phyloP scores from a whole-genome alignment of 495 filamentous ascomycete species.

The Xylaria scruposa region DNA sequence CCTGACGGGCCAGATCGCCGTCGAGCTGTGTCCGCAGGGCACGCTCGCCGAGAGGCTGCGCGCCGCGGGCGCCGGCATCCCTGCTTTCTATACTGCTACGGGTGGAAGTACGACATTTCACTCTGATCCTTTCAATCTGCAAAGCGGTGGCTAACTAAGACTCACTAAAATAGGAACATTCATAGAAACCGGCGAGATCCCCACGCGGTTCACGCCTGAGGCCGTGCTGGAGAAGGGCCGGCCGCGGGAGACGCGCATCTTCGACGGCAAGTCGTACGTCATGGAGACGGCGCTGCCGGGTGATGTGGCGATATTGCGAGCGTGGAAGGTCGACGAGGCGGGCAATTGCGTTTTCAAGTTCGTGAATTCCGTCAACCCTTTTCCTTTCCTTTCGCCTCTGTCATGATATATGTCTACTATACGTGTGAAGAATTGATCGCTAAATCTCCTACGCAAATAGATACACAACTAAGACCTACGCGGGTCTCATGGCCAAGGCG shows the following conservation, averaged over 20 bases:
- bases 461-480: conserved; percentile 68
- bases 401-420: no score
- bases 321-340: conserved; percentile 68
- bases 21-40: conserved; percentile 71
- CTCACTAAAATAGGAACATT: conserved; percentile 53
- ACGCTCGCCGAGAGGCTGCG: conserved; percentile 68
- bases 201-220: conserved; percentile 57
- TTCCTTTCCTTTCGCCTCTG: neutral
- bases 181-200: conserved; percentile 67
- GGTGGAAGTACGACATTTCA: conserved; percentile 53
- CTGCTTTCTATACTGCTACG: conserved; percentile 71
- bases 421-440: neutral
- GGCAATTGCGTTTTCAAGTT: conserved; percentile 68
- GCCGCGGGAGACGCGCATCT: conserved; percentile 64
- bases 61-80: conserved; percentile 70
- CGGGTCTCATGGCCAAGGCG: conserved; percentile 66
- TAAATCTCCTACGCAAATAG: conserved; percentile 31
- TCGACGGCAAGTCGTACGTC: conserved; percentile 63
- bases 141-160: neutral
- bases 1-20: conserved; percentile 64
- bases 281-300: conserved; percentile 70
- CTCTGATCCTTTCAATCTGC: neutral
- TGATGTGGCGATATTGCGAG: conserved; percentile 68
- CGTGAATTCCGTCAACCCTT: conserved; percentile 21
- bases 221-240: conserved; percentile 62